A percentile compares a stretch with the other conserved stretches of the same genome.
Conservation (phyloP, 2,329 filamentous ascomycete genomes). For the Monosporascus sp. region DNA sequence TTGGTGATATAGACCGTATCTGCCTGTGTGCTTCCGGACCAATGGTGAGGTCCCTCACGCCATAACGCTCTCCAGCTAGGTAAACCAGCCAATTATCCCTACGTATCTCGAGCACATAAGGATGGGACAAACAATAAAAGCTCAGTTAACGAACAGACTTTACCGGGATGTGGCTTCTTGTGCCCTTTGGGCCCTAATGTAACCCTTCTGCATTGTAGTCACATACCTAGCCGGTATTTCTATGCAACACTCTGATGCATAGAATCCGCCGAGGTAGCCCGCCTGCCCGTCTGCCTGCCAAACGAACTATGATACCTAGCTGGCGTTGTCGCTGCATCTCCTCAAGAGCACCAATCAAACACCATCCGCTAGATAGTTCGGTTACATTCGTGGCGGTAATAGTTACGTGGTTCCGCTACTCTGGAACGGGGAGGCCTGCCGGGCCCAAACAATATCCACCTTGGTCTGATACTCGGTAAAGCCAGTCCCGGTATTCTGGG, state of each 20-base stretch:
- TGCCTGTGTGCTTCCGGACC: not conserved
- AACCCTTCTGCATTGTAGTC: not conserved
- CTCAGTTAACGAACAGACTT: too few relatives aligned
- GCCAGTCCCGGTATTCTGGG: not conserved
- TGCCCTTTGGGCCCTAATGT: not conserved
- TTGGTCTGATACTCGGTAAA: not conserved
- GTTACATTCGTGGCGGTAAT: not conserved
- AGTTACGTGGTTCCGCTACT: not conserved
- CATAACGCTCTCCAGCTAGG: not conserved
- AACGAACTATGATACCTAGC: not conserved
- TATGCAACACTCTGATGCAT: not conserved
- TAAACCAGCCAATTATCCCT: too few relatives aligned
- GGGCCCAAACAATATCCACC: too few relatives aligned
- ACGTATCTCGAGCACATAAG: too few relatives aligned
- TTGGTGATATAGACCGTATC: not conserved
- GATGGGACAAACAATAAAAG: too few relatives aligned
- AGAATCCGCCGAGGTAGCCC: not conserved
- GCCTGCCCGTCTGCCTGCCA: not conserved
- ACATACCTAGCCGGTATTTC: not conserved
- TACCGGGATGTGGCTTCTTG: not conserved
- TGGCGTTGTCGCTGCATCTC: not conserved
- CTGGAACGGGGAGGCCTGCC: not conserved
- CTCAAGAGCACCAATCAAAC: not conserved
- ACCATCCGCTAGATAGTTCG: not conserved
- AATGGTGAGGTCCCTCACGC: not conserved